Conservation (phyloP, 2,329 filamentous ascomycete species). For the Truncatella angustata region DNA sequence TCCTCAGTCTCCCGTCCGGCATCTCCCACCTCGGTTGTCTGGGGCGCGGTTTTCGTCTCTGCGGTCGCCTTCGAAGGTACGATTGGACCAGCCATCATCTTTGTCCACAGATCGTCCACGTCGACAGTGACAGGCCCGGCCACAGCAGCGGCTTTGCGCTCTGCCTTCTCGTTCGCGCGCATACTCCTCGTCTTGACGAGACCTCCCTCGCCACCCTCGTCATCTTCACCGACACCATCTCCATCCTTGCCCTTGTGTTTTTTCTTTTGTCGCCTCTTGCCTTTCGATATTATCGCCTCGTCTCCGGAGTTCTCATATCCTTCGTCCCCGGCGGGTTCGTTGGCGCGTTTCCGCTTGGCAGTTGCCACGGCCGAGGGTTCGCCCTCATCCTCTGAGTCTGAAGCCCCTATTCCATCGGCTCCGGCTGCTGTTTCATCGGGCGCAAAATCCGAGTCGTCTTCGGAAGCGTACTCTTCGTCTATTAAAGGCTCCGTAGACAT, state of each 20-base stretch:
- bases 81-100: constrained; percentile 55
- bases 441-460: constrained; percentile 72
- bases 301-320: constrained; percentile 70
- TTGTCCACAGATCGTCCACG: constrained; percentile 68
- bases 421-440: constrained; percentile 50
- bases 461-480: constrained; percentile 62
- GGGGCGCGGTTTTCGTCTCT: constrained; percentile 13
- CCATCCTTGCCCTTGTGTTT: constrained; percentile 38
- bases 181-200: constrained; percentile 73
- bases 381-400: constrained; percentile 46
- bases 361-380: constrained; percentile 16
- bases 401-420: constrained; percentile 47
- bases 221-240: constrained; percentile 38
- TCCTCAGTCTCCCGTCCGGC: neutral
- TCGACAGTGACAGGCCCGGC: constrained; percentile 66
- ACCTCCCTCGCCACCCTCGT: constrained; percentile 58
- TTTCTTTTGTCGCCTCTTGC: constrained; percentile 51
- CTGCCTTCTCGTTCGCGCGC: constrained; percentile 63
- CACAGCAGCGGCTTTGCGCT: constrained; percentile 50
- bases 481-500: constrained; percentile 43
- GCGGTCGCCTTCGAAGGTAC: constrained; percentile 25
- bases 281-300: constrained; percentile 65
- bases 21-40: neutral
- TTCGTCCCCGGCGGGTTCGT: constrained; percentile 34
- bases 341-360: constrained; percentile 31